Base-by-base conservation (phyloP, 2,329 filamentous ascomycete species). In the Tolypocladium tropicale region DNA sequence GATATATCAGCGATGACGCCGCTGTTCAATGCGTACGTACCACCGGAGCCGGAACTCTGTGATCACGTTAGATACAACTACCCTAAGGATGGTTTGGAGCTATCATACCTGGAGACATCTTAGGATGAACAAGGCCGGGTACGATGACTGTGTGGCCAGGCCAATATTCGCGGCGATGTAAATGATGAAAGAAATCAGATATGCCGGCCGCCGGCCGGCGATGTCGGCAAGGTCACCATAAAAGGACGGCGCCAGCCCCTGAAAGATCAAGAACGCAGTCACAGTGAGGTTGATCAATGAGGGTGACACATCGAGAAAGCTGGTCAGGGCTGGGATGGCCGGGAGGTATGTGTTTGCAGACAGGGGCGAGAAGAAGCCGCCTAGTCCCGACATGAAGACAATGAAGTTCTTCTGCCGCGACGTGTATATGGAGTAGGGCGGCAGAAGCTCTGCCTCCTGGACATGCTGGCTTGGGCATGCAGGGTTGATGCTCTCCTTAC, bases 361-460 rank as follows among this genome's bases (percentile, higher is more conserved):
- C 36, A 37, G 18, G 36, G 36, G 49, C 6, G 55, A 57, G 36
- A 57, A 55, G n/a, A 57, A 57, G 18, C 55, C 55, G 18, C 55
- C 55, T 37, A 57, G 18, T 25, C 28, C 21, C 46, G 55, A 57
- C 55, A 57, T 55, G 2, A 55, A 55, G 34, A 57, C 55, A 36
- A 57, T 55, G 21, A 55, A 57, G 14, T 23, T 25, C 48, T 57
- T 57, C 37, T 57, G 55, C 6, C 53, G 53, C 34, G 23, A 33
- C 16, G 55, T 55, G 53, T 55, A 55, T 34, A 57, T 55, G 11
- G 55, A 57, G 53, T 57, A 57, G 12, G n/a, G 30, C 12, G 23
- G 18, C 12, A n/a, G 28, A 30, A 32, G 25, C 0, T 51, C 48
- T 51, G 48, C 48, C 48, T 30, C 48, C 10, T 30, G 25, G 23